A percentile compares a stretch with the other conserved stretches of the same genome.
Conservation (phyloP, 257 asterid genomes). For the Marsdenia floribunda region DNA sequence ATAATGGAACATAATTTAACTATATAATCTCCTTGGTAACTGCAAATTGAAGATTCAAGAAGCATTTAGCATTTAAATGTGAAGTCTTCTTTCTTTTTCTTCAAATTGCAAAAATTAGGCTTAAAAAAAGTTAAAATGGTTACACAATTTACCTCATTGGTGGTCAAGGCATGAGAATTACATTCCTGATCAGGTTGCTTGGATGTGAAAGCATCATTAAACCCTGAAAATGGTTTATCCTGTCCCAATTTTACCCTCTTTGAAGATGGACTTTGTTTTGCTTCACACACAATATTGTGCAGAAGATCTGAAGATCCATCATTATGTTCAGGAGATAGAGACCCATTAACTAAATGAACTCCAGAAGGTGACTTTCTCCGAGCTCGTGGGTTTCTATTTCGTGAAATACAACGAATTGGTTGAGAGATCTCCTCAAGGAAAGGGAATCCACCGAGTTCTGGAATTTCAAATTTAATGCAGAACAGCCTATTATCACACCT, state of each 20-base stretch:
- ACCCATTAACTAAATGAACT: slow-evolving; percentile 35
- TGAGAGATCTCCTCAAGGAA: slow-evolving; percentile 50
- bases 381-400: slow-evolving; percentile 46
- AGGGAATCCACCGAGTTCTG: slow-evolving; percentile 48
- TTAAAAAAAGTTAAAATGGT: slow-evolving; percentile 7
- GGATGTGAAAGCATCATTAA: slow-evolving; percentile 27
- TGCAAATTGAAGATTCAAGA: background rate
- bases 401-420: slow-evolving; percentile 79
- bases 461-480: slow-evolving; percentile 55
- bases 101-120: background rate
- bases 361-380: slow-evolving; percentile 45
- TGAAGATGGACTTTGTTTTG: slow-evolving; percentile 74
- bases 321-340: slow-evolving; percentile 43
- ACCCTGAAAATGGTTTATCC: slow-evolving; percentile 36
- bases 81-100: background rate
- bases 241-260: slow-evolving; percentile 85
- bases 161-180: slow-evolving; percentile 39
- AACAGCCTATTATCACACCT: slow-evolving; percentile 82
- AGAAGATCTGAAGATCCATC: slow-evolving; percentile 53
- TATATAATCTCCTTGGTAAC: background rate
- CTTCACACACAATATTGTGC: slow-evolving; percentile 65
- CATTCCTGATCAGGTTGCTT: slow-evolving; percentile 37
- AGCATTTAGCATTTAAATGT: background rate
- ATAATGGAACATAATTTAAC: background rate
- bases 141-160: slow-evolving; percentile 41